Evolutionary conservation across 768 basidiomycete genomes (phyloP).

Genomic region (Crassisporium funariophilum): DNA sequence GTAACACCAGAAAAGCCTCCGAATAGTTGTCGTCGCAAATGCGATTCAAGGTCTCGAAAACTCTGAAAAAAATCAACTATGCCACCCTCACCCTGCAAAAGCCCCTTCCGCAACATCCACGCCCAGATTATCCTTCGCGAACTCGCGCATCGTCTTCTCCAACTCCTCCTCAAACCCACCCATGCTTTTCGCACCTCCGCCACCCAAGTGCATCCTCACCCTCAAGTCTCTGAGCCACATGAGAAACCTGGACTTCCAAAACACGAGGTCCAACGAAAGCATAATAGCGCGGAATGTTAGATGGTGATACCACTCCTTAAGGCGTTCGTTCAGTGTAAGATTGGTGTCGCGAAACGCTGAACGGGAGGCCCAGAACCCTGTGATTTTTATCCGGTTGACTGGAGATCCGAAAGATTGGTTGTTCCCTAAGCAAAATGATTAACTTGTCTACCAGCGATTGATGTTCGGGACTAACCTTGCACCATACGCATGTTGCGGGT

Average conservation of each 20-base stretch:
- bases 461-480: slow-evolving; percentile 35
- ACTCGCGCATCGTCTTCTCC: slow-evolving; percentile 69
- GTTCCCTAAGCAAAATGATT: slow-evolving; percentile 50
- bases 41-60: too few relatives aligned
- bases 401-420: slow-evolving; percentile 85
- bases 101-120: slow-evolving; percentile 64
- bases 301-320: slow-evolving; percentile 59
- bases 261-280: slow-evolving; percentile 69
- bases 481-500: slow-evolving; percentile 78
- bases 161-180: slow-evolving; percentile 80
- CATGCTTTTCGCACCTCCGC: slow-evolving; percentile 35
- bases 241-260: slow-evolving; percentile 60
- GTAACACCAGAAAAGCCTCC: too few relatives aligned
- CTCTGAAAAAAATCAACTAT: too few relatives aligned
- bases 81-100: slow-evolving; percentile 47
- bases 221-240: slow-evolving; percentile 52
- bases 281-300: slow-evolving; percentile 66
- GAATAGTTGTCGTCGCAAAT: too few relatives aligned
- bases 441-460: slow-evolving; percentile 19
- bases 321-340: slow-evolving; percentile 42
- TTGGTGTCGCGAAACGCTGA: slow-evolving; percentile 53
- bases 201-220: slow-evolving; percentile 37
- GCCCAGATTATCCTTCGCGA: slow-evolving; percentile 81
- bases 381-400: slow-evolving; percentile 89
- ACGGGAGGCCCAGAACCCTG: slow-evolving; percentile 78